phyloP scores from a whole-genome alignment of 768 basidiomycete genomes.

The Podaxis pistillaris region DNA sequence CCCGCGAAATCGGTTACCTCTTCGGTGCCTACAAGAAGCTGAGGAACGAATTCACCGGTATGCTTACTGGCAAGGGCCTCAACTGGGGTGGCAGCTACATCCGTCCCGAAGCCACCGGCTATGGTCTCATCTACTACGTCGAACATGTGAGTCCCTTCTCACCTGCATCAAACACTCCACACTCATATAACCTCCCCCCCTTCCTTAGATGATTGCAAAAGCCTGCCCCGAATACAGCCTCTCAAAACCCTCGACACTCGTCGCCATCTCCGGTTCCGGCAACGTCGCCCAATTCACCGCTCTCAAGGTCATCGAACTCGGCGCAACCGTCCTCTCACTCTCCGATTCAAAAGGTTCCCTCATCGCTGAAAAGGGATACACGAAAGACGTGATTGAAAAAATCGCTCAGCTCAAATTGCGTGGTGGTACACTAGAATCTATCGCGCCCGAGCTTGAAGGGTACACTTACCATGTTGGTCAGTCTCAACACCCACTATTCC shows the following conservation, averaged over 20 bases:
- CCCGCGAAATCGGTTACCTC: slow-evolving; percentile 72
- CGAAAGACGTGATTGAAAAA: slow-evolving; percentile 49
- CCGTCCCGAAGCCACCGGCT: slow-evolving; percentile 72
- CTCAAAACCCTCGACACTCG: slow-evolving; percentile 42
- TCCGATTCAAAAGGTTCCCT: slow-evolving; percentile 75
- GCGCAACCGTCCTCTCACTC: slow-evolving; percentile 66
- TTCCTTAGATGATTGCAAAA: slow-evolving; percentile 50
- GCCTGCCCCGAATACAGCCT: slow-evolving; percentile 58
- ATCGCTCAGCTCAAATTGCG: slow-evolving; percentile 55
- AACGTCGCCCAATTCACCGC: slow-evolving; percentile 80
- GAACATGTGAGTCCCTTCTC: slow-evolving; percentile 49
- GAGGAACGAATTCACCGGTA: slow-evolving; percentile 65
- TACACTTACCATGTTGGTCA: slow-evolving; percentile 50
- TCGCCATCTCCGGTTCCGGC: slow-evolving; percentile 63
- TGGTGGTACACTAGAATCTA: slow-evolving; percentile 44
- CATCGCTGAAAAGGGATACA: slow-evolving; percentile 57
- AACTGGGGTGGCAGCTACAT: slow-evolving; percentile 73
- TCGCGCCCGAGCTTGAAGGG: slow-evolving; percentile 28
- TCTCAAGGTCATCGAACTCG: slow-evolving; percentile 75
- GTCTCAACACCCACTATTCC: neutral
- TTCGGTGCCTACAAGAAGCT: slow-evolving; percentile 79
- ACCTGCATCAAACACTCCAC: neutral
- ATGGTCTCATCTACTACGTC: slow-evolving; percentile 76
- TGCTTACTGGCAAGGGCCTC: slow-evolving; percentile 72
- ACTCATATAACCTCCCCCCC: neutral